phyloP scores from a whole-genome alignment of 2,329 filamentous ascomycete genomes.

The Graphilbum ipis-grandicollis region DNA sequence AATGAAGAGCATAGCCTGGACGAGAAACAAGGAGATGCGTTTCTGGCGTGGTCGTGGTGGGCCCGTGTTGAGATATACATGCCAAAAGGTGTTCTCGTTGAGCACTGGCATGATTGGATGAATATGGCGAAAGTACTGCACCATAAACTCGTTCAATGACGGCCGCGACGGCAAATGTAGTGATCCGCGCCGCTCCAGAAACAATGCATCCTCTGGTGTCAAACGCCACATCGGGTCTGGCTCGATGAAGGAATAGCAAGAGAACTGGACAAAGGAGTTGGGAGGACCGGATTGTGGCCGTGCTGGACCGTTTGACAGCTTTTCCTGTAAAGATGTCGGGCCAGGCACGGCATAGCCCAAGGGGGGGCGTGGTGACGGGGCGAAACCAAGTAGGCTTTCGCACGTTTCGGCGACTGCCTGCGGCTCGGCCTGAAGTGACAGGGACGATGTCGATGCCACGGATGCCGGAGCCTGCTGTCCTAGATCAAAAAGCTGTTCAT shows the following conservation, averaged over 20 bases:
- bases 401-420: too few relatives aligned
- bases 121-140: conserved; percentile 27
- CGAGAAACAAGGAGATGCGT: conserved; percentile 22
- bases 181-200: conserved; percentile 20
- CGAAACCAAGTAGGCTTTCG: too few relatives aligned
- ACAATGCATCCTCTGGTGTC: conserved; percentile 25
- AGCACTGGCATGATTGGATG: conserved; percentile 24
- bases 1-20: conserved; percentile 25
- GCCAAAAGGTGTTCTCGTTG: conserved; percentile 28
- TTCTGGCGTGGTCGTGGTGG: conserved; percentile 10
- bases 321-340: too few relatives aligned
- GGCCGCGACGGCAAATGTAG: conserved; percentile 19
- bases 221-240: conserved; percentile 19
- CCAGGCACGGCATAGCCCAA: not conserved
- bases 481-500: too few relatives aligned
- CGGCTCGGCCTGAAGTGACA: too few relatives aligned
- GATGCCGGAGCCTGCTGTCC: too few relatives aligned
- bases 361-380: not conserved
- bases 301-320: too few relatives aligned
- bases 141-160: conserved; percentile 26
- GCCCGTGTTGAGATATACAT: conserved; percentile 15
- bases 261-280: conserved; percentile 13
- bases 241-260: conserved; percentile 22
- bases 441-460: too few relatives aligned
- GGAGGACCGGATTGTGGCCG: too few relatives aligned